Percentiles rank a stretch among this genome's conserved stretches.
Evolutionary conservation across 129 eudicot species (phyloP).

Genomic region (Pulicaria dysenterica): DNA sequence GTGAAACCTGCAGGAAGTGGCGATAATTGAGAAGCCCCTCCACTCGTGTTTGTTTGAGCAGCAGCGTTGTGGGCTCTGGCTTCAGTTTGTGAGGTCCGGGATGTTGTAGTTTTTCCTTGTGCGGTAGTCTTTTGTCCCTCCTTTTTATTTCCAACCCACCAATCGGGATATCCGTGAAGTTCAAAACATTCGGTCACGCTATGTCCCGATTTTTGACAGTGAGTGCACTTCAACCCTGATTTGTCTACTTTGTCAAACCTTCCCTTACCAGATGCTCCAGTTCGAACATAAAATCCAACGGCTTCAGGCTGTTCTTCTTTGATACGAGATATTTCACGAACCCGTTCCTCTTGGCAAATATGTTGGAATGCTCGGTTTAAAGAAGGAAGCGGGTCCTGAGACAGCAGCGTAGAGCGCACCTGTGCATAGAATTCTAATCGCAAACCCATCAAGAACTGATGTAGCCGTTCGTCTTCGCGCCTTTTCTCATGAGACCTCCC

Average conservation of each 20-base stretch:
- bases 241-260: neutral
- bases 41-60: too few relatives aligned
- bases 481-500: neutral
- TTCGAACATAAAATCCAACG: constrained; percentile 1
- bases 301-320: neutral
- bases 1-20: neutral
- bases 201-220: constrained; percentile 11
- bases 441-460: neutral
- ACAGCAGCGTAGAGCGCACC: neutral
- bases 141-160: constrained; percentile 8
- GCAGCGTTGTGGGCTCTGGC: too few relatives aligned
- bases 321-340: neutral
- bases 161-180: neutral
- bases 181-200: neutral
- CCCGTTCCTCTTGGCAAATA: constrained; percentile 2
- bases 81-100: neutral
- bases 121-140: neutral
- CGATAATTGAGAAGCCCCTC: neutral
- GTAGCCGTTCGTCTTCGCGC: neutral
- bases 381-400: constrained; percentile 11
- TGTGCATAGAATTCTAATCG: neutral
- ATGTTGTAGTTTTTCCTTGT: neutral
- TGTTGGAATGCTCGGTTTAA: neutral
- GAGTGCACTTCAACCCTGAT: neutral
- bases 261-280: neutral